These are phyloP conservation scores for Fusarium multiceps DNA, from an alignment of 2,329 filamentous ascomycete genomes.

Conservation along the genomic window DNA sequence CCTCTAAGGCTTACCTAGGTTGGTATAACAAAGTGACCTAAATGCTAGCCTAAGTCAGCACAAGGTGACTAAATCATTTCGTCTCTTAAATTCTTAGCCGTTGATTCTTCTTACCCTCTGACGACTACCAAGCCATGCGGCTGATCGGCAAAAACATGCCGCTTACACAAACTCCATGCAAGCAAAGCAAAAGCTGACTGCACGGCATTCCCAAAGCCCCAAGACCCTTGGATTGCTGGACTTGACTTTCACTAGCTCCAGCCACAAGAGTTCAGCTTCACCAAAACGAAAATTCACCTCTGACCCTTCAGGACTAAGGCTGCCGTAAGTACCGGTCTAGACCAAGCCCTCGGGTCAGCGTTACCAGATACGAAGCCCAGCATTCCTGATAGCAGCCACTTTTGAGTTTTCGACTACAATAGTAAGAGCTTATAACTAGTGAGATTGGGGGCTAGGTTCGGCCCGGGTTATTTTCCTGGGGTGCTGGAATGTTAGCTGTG, in stretches of 20 bases:
- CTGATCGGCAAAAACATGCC: constrained; percentile 7
- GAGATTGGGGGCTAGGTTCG: constrained; percentile 12
- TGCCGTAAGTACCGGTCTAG: constrained; percentile 11
- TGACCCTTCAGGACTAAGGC: neutral
- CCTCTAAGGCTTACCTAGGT: neutral
- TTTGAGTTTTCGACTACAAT: neutral
- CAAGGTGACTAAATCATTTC: neutral
- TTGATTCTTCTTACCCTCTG: neutral
- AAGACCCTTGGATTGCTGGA: neutral
- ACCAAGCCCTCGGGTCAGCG: neutral
- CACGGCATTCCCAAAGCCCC: neutral
- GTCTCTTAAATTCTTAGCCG: neutral
- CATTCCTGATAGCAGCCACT: constrained; percentile 1
- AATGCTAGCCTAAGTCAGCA: neutral
- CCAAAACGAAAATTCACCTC: neutral
- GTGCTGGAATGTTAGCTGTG: neutral
- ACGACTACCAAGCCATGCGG: neutral
- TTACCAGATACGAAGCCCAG: neutral
- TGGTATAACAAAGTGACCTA: neutral
- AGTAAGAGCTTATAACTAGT: no score
- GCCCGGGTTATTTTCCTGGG: neutral
- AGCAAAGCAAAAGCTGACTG: neutral
- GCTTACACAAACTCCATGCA: neutral
- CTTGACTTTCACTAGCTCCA: neutral
- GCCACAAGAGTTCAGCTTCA: constrained; percentile 13